Percentiles rank a stretch among this genome's conserved stretches.
phyloP scores from a whole-genome alignment of 2,329 filamentous ascomycete genomes.

The Purpureocillium takamizusanense region DNA sequence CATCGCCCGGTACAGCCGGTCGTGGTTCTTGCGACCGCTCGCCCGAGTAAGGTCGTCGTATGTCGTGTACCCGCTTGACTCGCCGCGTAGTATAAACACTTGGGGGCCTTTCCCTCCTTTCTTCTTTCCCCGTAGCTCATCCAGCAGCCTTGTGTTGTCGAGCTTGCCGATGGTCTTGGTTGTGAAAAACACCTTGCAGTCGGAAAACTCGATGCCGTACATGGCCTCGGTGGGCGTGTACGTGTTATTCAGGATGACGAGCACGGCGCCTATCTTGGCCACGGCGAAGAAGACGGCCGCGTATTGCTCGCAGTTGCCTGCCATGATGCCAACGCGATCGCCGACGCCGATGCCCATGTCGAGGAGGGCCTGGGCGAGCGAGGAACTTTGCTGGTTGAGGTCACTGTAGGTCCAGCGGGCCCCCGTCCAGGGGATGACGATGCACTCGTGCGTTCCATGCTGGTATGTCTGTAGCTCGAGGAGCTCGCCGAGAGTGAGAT shows the following conservation, averaged over 20 bases:
- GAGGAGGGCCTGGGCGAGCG: slow-evolving; percentile 56
- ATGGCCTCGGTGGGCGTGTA: slow-evolving; percentile 67
- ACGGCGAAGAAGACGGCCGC: slow-evolving; percentile 65
- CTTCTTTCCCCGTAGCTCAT: slow-evolving; percentile 37
- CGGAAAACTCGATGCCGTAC: slow-evolving; percentile 63
- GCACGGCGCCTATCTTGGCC: slow-evolving; percentile 55
- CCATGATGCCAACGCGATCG: slow-evolving; percentile 68
- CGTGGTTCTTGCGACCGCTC: slow-evolving; percentile 38
- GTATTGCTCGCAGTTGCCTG: slow-evolving; percentile 76
- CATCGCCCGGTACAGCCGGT: slow-evolving; percentile 42
- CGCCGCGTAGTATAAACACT: slow-evolving; percentile 52
- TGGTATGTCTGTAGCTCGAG: slow-evolving; percentile 61
- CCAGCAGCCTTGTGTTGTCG: slow-evolving; percentile 52
- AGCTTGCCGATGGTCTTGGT: slow-evolving; percentile 59
- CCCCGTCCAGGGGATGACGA: slow-evolving; percentile 69
- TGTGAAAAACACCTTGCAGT: slow-evolving; percentile 65
- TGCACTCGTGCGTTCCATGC: slow-evolving; percentile 56
- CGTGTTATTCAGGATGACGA: slow-evolving; percentile 76
- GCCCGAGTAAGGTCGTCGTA: slow-evolving; percentile 50
- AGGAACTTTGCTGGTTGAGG: slow-evolving; percentile 51
- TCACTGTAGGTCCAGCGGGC: slow-evolving; percentile 64
- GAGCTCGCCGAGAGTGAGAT: slow-evolving; percentile 64
- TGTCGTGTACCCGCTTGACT: slow-evolving; percentile 43
- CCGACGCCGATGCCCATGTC: slow-evolving; percentile 58
- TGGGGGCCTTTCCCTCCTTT: slow-evolving; percentile 25